Evolutionary conservation across 805 yeast genomes (phyloP).

Genomic region (Vanderwaltozyma tropicalis): DNA sequence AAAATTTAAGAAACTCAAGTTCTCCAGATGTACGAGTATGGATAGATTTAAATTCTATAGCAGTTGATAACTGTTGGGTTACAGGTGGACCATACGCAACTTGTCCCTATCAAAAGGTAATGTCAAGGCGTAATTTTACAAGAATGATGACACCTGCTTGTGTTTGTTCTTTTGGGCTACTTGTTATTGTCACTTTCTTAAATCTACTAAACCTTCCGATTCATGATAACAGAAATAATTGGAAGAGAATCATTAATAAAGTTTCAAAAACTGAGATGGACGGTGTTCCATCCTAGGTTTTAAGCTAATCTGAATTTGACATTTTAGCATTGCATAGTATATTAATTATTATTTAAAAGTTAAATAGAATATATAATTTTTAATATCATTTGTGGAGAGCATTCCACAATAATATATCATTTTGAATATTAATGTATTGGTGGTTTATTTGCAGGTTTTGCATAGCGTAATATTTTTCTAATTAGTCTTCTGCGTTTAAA

Average conservation of each 20-base stretch:
- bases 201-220: conserved; percentile 57
- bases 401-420: no score
- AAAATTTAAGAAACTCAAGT: conserved; percentile 8
- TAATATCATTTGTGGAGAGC: neutral
- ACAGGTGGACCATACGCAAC: conserved; percentile 64
- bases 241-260: conserved; percentile 49
- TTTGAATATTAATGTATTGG: neutral
- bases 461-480: conserved; percentile 42
- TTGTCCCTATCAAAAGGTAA: conserved; percentile 65
- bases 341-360: neutral
- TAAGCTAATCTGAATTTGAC: no score
- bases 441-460: conserved; percentile 26
- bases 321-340: neutral
- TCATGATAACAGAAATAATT: conserved; percentile 54
- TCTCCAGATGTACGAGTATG: conserved; percentile 31
- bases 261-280: conserved; percentile 59
- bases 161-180: conserved; percentile 42
- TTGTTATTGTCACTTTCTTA: conserved; percentile 42
- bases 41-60: conserved; percentile 75
- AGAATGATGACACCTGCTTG: conserved; percentile 59
- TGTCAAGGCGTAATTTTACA: conserved; percentile 46
- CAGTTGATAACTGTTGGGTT: conserved; percentile 73
- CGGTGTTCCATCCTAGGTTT: conserved; percentile 66
- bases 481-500: conserved; percentile 50
- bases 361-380: conserved; percentile 1